Base-by-base conservation (phyloP, 805 yeast genomes). In the Jamesozyma spencerorum region DNA sequence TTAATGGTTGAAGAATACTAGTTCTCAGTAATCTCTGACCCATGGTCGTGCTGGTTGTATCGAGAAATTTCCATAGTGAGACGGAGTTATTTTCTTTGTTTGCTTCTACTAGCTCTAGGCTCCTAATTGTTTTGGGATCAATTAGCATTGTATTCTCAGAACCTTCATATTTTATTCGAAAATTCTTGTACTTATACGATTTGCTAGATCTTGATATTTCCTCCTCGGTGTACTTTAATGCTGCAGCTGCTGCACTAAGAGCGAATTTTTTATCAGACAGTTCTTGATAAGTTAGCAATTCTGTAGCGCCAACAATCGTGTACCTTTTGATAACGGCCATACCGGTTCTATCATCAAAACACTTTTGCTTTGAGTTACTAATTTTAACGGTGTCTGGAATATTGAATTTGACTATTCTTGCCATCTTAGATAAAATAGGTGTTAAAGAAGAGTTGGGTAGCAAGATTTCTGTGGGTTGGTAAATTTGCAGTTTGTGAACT, bases 1-100 rank as follows among this genome's bases (percentile, higher is more conserved):
- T 69, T 13, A 72, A 47, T 0, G 77, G 77, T 42, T 72, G 77
- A n/a, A 72, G 44, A 3, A 71, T 62, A 38, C 62, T 70, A 28
- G 58, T 66, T 44, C 63, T 60, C 36, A 73, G 49, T 5, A 64
- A 42, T 38, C 76, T 46, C 13, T 51, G 54, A 0, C 77, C 77
- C 77, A 72, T 72, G 39, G 62, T 66, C 0, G 77, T 72, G 0
- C 50, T 42, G 0, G 74, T 69, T 1, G 51, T 46, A 45, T 71
- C 62, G 34, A 71, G 44, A 31, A 58, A 55, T 19, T 64, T 66
- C 24, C 62, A 57, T 6, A 72, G 50, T 0, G 68, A 59, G 7
- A 54, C 37, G 0, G 64, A 66, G 7, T 48, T 55, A 15, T 48
- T 48, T 6, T 57, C 60, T 4, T 50, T 35, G 2, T 54, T 50